Evolutionary conservation across 306 rosid species (phyloP), one percentile per base, ranked within the genome.

Genomic region (Ochetophila trinervis): DNA sequence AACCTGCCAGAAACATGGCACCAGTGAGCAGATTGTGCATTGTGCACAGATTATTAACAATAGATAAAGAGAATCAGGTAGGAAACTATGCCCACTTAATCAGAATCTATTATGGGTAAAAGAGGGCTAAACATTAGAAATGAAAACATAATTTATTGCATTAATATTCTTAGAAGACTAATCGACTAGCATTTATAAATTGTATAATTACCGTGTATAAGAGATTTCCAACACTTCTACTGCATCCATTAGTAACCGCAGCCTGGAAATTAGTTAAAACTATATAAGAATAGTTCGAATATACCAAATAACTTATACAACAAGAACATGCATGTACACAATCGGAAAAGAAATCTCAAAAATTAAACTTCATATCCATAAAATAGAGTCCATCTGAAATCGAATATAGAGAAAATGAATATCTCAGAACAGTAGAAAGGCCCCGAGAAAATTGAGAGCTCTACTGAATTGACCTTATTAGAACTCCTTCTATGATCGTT

Each of bases 181-280:
- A n/a, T 9, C 17, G 9, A 50, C 6, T 17, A 16, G 21, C 19
- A 18, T 50, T 56, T 53, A 47, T 0, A 14, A 15, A 55, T 35
- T 58, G 74, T 58, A 35, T 76, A n/a, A n/a, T 27, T 68, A 90
- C 99, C 78, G 87, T 84, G 78, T 93, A 93, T 24, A 93, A 73
- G 36, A 93, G 97, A 79, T 90, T 93, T 21, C 99, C 99, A 35
- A 86, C 81, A 35, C 78, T 70, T 53, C 95, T 79, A 68, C 52
- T 70, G 57, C 99, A 90, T 17, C 99, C 97, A 65, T 86, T 88
- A 4, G 82, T 53, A 52, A 90, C 87, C 36, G 60, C 83, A 40
- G 99, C 97, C 99, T 93, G 74, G 52, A 70, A 72, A 52, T 2
- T 13, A 36, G 66, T 20, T 21, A 42, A 7, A 62, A 68, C 56